These are phyloP conservation scores for Choricystis sp. DNA, from an alignment of 139 green algal species.

Conservation along the genomic window DNA sequence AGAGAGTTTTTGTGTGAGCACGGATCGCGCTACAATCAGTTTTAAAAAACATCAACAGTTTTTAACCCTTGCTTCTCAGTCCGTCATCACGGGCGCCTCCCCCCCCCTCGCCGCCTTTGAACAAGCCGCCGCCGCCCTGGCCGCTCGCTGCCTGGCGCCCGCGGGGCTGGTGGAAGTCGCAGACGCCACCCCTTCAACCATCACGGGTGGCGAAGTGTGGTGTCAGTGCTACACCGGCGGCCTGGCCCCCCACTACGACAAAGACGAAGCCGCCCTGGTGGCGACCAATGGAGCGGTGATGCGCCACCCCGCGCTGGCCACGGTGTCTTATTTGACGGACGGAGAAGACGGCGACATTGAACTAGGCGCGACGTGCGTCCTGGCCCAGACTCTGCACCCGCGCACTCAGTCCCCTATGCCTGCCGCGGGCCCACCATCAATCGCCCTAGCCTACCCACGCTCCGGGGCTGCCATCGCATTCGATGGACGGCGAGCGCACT, in stretches of 20 bases:
- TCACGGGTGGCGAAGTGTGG: not conserved
- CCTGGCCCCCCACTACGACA: conserved; percentile 3
- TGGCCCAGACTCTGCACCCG: no score
- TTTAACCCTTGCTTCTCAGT: no score
- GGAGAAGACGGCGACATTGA: not conserved
- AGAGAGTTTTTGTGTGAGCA: no score
- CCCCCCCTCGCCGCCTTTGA: not conserved
- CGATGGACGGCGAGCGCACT: not conserved
- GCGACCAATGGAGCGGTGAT: not conserved
- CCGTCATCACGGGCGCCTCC: not conserved
- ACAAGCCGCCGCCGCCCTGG: not conserved
- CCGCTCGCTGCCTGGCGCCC: not conserved
- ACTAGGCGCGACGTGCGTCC: no score
- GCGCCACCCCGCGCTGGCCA: not conserved
- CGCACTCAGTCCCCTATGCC: no score
- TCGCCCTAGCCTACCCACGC: not conserved
- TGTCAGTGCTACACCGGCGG: not conserved
- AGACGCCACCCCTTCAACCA: conserved; percentile 17
- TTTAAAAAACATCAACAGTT: no score
- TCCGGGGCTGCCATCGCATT: not conserved
- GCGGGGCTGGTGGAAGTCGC: no score
- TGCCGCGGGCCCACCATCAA: no score
- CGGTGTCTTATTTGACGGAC: not conserved
- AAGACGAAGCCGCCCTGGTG: not conserved
- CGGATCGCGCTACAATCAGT: no score